These are phyloP conservation scores for Aspergillus viridinutans DNA, from an alignment of 2,329 filamentous ascomycete species.

Conservation along the genomic window DNA sequence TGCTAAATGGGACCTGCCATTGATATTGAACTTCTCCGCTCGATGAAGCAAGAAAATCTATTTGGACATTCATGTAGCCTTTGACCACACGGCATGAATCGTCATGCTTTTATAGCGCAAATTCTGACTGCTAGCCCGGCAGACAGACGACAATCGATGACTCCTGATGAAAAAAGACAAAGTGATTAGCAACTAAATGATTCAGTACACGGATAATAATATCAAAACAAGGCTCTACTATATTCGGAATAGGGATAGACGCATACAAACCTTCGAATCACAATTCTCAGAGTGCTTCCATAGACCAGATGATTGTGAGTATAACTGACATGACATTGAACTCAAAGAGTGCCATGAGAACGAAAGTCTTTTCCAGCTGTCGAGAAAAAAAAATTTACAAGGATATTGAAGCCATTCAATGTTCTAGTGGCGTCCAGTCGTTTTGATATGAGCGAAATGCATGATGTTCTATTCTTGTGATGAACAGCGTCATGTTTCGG, in stretches of 20 bases:
- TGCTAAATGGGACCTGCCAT: not conserved
- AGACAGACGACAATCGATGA: not conserved
- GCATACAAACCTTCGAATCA: not conserved
- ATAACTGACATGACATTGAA: no score
- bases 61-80: not conserved
- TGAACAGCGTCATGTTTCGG: not conserved
- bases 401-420: not conserved
- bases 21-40: not conserved
- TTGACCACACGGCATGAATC: not conserved
- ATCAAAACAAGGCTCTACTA: not conserved
- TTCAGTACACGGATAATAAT: not conserved
- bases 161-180: not conserved
- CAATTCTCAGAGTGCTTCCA: no score
- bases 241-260: not conserved
- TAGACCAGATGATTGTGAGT: no score
- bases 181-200: not conserved
- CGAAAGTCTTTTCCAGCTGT: not conserved
- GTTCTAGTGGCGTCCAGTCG: not conserved
- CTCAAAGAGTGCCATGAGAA: not conserved
- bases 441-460: not conserved
- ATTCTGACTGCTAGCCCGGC: not conserved
- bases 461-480: not conserved
- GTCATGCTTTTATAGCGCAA: not conserved
- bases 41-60: not conserved
- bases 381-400: slow-evolving; percentile 17